phyloP scores from a whole-genome alignment of 768 basidiomycete genomes.

The Strobilomyces dryophilus region DNA sequence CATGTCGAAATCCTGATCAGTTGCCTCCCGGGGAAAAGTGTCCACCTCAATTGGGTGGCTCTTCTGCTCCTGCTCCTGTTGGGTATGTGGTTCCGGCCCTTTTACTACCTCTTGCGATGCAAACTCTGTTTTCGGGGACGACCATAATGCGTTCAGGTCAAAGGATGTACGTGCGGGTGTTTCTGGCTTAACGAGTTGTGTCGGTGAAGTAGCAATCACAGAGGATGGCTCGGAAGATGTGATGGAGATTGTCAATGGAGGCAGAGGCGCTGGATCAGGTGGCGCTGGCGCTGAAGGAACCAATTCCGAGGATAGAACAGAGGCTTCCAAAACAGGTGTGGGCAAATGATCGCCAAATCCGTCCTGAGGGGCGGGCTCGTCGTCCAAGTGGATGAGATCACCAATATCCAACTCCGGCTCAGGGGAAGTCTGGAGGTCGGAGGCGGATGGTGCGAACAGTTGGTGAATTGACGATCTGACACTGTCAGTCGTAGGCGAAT shows the following conservation, averaged over 20 bases:
- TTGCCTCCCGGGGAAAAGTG: slow-evolving; percentile 38
- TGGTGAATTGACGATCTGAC: slow-evolving; percentile 30
- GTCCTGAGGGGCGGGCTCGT: slow-evolving; percentile 44
- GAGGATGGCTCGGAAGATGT: slow-evolving; percentile 33
- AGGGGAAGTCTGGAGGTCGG: slow-evolving; percentile 36
- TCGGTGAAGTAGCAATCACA: slow-evolving; percentile 22
- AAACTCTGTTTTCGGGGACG: slow-evolving; percentile 38
- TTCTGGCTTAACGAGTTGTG: slow-evolving; percentile 37
- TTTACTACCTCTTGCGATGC: slow-evolving; percentile 17
- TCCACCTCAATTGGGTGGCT: slow-evolving; percentile 46
- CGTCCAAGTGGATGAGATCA: slow-evolving; percentile 76
- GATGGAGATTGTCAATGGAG: slow-evolving; percentile 45
- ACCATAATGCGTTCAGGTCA: slow-evolving; percentile 72
- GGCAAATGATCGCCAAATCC: slow-evolving; percentile 18
- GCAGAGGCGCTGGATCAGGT: slow-evolving; percentile 22
- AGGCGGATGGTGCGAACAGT: slow-evolving; percentile 33
- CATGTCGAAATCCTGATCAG: slow-evolving; percentile 86
- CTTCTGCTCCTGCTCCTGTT: slow-evolving; percentile 32
- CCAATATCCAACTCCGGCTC: slow-evolving; percentile 70
- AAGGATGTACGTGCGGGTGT: slow-evolving; percentile 52
- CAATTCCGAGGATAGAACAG: slow-evolving; percentile 5
- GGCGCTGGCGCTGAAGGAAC: slow-evolving; percentile 11
- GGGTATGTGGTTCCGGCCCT: slow-evolving; percentile 25
- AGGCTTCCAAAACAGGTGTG: slow-evolving; percentile 14
- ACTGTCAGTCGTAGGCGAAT: slow-evolving; percentile 22